These are phyloP conservation scores for Margaritispora aquatica DNA, from an alignment of 495 filamentous ascomycete species.

Conservation along the genomic window DNA sequence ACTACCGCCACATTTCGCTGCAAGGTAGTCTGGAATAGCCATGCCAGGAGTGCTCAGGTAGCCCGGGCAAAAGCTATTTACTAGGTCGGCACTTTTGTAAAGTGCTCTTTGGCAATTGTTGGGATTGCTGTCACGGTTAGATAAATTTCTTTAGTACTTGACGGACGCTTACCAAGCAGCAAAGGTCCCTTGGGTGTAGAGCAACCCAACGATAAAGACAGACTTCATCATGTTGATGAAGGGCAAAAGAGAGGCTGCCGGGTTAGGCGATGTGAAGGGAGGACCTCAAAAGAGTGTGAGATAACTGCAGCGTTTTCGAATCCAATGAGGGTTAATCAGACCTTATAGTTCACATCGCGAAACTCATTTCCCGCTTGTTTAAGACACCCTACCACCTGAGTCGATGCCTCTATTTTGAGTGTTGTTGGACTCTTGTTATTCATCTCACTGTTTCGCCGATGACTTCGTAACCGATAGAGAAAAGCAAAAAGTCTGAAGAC, in stretches of 20 bases:
- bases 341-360: not conserved
- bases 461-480: not conserved
- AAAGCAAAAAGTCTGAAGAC: not conserved
- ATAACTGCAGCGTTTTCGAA: not conserved
- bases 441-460: not conserved
- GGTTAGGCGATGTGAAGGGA: not conserved
- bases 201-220: not conserved
- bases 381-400: not conserved
- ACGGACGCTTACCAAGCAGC: not conserved
- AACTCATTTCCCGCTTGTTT: not conserved
- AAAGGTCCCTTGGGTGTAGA: not conserved
- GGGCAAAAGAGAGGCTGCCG: not conserved
- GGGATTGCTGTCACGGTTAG: not conserved
- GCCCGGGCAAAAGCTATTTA: not conserved
- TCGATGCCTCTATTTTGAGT: not conserved
- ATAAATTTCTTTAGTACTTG: not conserved
- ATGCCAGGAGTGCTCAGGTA: not conserved
- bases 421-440: not conserved
- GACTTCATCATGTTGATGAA: not conserved
- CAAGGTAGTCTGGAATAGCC: not conserved
- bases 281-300: not conserved
- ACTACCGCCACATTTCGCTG: not conserved
- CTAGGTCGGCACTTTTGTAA: not conserved
- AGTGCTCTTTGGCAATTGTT: not conserved
- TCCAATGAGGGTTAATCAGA: not conserved